Evolutionary conservation across 352 stramenopile species (phyloP), one percentile per base, ranked within the genome.

Genomic region (Phytopythium litorale): DNA sequence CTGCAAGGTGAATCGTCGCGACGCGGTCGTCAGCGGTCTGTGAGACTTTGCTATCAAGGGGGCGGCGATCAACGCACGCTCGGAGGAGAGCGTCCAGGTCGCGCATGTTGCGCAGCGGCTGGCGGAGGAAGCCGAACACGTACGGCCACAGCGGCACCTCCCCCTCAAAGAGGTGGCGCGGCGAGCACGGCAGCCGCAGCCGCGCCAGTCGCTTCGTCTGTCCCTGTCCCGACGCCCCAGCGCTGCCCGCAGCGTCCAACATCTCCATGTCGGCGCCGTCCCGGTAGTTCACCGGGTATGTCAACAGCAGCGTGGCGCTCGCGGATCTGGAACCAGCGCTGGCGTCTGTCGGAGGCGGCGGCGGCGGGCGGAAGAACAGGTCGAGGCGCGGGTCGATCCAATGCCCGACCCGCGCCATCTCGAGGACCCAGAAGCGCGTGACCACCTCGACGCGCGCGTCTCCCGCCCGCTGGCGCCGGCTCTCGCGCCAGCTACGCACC

Each of bases 101-200:
- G 0, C 63, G 49, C 1, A 70, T 56, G 30, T 72, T 69, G 3
- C 23, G 58, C 40, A 89, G 87, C 3, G 81, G 81, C 19, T 71
- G 59, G 3, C 62, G 62, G 42, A 93, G 33, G 25, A 77, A 75
- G 9, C 72, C 71, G 15, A 84, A 65, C 38, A 81, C 62, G 56
- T 91, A 93, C 4, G 84, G 84, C 84, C 84, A 93, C n/a, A 87
- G 45, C 45, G 84, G 84, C 46, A 93, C 75, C 37, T 71, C 33
- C 4, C 70, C 56, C 43, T 62, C 45, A 25, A 69, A 79, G 2
- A 59, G 23, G 50, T 70, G 76, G 21, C 33, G 38, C 25, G 72
- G 69, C 13, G 81, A 88, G 50, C 67, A 90, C 3, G 84, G 84
- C 23, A 91, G 38, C 33, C 58, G 61, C 50, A 76, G 67, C 4